These are phyloP conservation scores for Apiospora phragmitis DNA, from an alignment of 2,329 filamentous ascomycete species.

Conservation along the genomic window DNA sequence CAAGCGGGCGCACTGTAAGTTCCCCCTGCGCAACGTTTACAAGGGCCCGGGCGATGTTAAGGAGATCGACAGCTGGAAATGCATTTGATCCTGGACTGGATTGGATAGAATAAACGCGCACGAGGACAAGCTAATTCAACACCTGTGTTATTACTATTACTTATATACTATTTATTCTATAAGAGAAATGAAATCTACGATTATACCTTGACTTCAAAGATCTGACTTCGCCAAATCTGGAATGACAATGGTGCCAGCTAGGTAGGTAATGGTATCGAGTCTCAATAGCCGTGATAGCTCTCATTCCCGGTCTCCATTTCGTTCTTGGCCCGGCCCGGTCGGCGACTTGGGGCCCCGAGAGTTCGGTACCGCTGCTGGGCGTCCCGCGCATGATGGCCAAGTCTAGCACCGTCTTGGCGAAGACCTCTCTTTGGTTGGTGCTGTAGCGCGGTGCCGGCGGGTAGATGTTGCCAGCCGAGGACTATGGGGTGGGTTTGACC, in stretches of 20 bases:
- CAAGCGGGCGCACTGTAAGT: slow-evolving; percentile 21
- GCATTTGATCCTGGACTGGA: not conserved
- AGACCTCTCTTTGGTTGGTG: too few species aligned
- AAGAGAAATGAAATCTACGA: not conserved
- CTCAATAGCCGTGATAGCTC: not conserved
- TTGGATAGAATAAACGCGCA: not conserved
- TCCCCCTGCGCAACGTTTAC: slow-evolving; percentile 19
- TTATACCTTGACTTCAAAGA: not conserved
- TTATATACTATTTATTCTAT: not conserved
- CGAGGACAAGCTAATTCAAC: not conserved
- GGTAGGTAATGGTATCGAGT: not conserved
- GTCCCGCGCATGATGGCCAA: too few species aligned
- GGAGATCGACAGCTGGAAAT: slow-evolving; percentile 2
- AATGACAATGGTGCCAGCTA: not conserved
- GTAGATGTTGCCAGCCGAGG: too few species aligned
- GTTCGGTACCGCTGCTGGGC: too few species aligned
- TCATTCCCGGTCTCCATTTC: too few species aligned
- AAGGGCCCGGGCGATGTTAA: slow-evolving; percentile 15
- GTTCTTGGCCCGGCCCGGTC: too few species aligned
- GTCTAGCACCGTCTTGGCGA: too few species aligned
- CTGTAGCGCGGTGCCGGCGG: too few species aligned
- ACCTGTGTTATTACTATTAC: not conserved
- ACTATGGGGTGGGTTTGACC: too few species aligned
- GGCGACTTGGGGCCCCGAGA: too few species aligned
- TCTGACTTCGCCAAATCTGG: not conserved